phyloP scores from a whole-genome alignment of 2,329 filamentous ascomycete genomes.

The Onygenales sp. region DNA sequence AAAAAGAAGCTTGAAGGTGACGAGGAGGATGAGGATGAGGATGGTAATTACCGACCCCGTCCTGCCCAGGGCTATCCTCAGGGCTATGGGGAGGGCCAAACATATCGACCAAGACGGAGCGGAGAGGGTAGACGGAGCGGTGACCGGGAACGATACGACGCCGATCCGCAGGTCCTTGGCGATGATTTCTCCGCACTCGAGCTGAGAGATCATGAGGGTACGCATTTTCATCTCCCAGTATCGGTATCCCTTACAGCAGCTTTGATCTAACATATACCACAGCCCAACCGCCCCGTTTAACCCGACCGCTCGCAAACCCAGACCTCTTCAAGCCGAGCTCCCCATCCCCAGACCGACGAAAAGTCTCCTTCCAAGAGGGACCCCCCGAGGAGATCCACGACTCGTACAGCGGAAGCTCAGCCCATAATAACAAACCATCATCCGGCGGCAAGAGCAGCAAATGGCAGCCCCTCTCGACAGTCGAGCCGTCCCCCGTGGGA shows the following conservation, averaged over 20 bases:
- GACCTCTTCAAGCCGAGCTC: constrained; percentile 68
- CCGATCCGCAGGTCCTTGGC: constrained; percentile 78
- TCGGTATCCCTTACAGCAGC: neutral
- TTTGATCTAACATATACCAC: neutral
- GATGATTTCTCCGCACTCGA: constrained; percentile 73
- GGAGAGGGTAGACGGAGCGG: constrained; percentile 65
- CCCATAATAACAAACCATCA: constrained; percentile 41
- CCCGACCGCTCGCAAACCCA: constrained; percentile 63
- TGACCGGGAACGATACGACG: constrained; percentile 88
- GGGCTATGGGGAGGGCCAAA: constrained; percentile 24
- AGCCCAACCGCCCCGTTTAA: constrained; percentile 46
- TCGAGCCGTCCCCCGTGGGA: constrained; percentile 73
- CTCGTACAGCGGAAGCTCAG: constrained; percentile 58
- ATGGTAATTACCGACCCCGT: constrained; percentile 13
- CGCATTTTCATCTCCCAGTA: constrained; percentile 1
- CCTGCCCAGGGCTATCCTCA: constrained; percentile 29
- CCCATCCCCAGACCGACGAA: constrained; percentile 42
- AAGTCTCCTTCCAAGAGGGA: constrained; percentile 51
- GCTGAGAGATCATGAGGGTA: constrained; percentile 52
- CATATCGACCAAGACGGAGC: constrained; percentile 47
- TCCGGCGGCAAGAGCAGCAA: constrained; percentile 68
- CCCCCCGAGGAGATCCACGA: constrained; percentile 71
- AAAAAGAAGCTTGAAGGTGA: constrained; percentile 93
- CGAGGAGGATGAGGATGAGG: constrained; percentile 55
- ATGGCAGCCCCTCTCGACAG: constrained; percentile 85